Conservation (phyloP, 202 grass and related monocot species). For the Setaria viridis region DNA sequence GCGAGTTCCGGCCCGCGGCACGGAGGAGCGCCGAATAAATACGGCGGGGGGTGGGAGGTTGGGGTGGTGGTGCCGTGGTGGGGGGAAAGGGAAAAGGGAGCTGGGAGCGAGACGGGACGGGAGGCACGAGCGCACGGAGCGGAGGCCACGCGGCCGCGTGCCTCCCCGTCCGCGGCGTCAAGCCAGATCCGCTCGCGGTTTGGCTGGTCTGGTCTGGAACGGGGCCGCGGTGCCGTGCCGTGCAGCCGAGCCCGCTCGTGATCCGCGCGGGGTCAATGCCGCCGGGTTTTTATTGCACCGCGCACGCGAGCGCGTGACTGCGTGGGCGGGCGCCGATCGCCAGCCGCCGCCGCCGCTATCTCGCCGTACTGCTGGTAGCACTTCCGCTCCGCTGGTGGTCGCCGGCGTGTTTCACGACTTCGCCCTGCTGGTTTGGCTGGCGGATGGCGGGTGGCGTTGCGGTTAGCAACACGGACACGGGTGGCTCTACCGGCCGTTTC, state of each 20-base stretch:
- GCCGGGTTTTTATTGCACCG: not conserved
- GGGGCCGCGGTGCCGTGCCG: not conserved
- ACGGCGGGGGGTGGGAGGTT: not conserved
- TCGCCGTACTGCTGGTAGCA: not conserved
- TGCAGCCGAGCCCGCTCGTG: conserved; percentile 12
- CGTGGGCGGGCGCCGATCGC: not conserved
- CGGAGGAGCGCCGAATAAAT: conserved; percentile 42
- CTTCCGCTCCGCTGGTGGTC: not conserved
- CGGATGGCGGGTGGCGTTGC: not conserved
- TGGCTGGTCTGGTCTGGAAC: not conserved
- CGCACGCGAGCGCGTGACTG: not conserved
- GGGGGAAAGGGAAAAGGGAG: not conserved
- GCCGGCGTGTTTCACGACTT: not conserved
- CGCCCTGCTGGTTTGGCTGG: too few relatives aligned
- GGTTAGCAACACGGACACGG: not conserved
- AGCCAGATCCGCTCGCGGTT: not conserved
- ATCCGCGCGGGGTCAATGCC: conserved; percentile 38
- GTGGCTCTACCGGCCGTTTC: not conserved
- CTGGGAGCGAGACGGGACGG: not conserved
- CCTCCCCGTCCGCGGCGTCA: not conserved
- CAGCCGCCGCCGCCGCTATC: not conserved
- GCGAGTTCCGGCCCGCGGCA: not conserved
- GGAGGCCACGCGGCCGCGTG: conserved; percentile 7
- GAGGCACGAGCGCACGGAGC: not conserved
- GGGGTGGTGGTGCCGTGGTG: not conserved